These are phyloP conservation scores for Stachybotrys echinatus DNA, from an alignment of 2,329 filamentous ascomycete species.

Conservation along the genomic window DNA sequence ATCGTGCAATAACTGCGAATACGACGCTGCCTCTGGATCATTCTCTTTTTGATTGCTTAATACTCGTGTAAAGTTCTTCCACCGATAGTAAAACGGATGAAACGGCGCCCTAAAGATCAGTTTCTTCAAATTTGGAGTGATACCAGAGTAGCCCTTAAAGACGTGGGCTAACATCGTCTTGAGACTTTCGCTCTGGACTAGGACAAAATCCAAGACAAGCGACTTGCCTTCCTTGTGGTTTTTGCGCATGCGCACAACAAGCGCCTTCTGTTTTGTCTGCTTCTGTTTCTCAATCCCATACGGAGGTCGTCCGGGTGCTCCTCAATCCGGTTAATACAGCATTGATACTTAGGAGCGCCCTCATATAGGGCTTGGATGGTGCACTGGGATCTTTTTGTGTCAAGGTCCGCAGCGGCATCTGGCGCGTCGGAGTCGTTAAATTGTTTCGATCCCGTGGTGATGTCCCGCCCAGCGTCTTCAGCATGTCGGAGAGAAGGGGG, in stretches of 20 bases:
- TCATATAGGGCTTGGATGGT: neutral
- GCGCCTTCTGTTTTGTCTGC: constrained; percentile 6
- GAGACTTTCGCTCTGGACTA: constrained; percentile 5
- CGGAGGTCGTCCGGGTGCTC: constrained; percentile 1
- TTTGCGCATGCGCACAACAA: constrained; percentile 8
- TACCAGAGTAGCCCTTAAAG: constrained; percentile 5
- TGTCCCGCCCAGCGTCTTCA: no score
- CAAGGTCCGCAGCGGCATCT: no score
- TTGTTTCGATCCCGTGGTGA: no score
- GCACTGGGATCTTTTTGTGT: neutral
- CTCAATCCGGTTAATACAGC: neutral
- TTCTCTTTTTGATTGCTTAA: constrained; percentile 3
- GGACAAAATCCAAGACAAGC: constrained; percentile 4
- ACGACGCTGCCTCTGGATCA: constrained; percentile 1
- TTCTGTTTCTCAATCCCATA: constrained; percentile 4
- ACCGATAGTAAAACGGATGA: constrained; percentile 6
- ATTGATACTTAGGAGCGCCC: neutral
- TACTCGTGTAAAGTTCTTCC: constrained; percentile 3
- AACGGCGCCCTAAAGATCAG: constrained; percentile 6
- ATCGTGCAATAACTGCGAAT: constrained; percentile 6
- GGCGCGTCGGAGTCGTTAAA: no score
- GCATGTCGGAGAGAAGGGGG: no score
- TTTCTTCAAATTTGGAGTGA: constrained; percentile 3
- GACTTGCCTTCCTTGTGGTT: constrained; percentile 3
- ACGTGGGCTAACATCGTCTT: constrained; percentile 4